These are phyloP conservation scores for Lichina pygmaea DNA, from an alignment of 495 filamentous ascomycete genomes.

Conservation along the genomic window DNA sequence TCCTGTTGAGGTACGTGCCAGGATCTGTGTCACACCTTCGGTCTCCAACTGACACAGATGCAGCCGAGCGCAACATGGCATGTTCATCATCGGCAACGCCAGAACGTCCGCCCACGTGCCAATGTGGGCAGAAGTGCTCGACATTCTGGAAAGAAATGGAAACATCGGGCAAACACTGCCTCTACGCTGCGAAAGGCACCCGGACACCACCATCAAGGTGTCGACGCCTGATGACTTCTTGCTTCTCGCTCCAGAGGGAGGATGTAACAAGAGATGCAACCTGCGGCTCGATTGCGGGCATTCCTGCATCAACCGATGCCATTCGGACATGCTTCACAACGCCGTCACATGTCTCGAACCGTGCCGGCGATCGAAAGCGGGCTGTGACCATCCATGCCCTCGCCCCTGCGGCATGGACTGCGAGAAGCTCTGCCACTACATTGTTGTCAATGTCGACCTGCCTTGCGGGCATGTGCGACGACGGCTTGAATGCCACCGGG, in stretches of 20 bases:
- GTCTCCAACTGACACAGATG: neutral
- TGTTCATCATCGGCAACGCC: slow-evolving; percentile 63
- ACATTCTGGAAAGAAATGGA: slow-evolving; percentile 19
- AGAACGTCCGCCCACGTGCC: slow-evolving; percentile 23
- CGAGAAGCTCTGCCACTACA: slow-evolving; percentile 17
- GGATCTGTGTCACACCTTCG: neutral
- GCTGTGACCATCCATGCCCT: slow-evolving; percentile 35
- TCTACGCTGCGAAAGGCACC: slow-evolving; percentile 43
- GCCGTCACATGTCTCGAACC: slow-evolving; percentile 31
- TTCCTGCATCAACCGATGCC: slow-evolving; percentile 39
- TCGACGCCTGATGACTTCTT: slow-evolving; percentile 34
- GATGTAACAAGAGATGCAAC: slow-evolving; percentile 32
- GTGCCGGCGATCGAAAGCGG: slow-evolving; percentile 25
- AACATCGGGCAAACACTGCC: slow-evolving; percentile 27
- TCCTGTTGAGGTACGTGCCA: slow-evolving; percentile 25
- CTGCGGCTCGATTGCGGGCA: slow-evolving; percentile 44
- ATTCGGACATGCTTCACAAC: slow-evolving; percentile 36
- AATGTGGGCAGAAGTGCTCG: slow-evolving; percentile 46
- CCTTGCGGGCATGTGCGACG: slow-evolving; percentile 30
- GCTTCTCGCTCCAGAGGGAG: slow-evolving; percentile 37
- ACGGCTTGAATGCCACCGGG: slow-evolving; percentile 23
- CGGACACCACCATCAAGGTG: slow-evolving; percentile 25
- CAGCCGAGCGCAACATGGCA: slow-evolving; percentile 43
- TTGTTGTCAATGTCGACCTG: slow-evolving; percentile 18
- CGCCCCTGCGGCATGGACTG: slow-evolving; percentile 32